These are phyloP conservation scores for Citrus trifoliata DNA, from an alignment of 345 rosid species.

Conservation along the genomic window DNA sequence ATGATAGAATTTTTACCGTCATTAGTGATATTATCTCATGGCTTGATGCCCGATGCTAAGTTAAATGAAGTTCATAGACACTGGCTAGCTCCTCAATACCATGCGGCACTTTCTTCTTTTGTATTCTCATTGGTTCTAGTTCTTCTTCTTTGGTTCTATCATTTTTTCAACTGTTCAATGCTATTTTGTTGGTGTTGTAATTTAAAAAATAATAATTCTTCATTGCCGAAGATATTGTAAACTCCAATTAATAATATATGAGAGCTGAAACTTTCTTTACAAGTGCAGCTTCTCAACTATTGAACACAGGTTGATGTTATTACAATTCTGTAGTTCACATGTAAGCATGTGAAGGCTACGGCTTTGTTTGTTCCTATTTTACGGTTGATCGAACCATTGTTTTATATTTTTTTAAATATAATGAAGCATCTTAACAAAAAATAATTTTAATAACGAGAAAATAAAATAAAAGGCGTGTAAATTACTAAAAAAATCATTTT, in stretches of 20 bases:
- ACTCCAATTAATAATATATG: neutral
- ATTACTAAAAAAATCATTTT: neutral
- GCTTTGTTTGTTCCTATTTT: neutral
- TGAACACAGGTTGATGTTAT: neutral
- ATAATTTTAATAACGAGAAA: neutral
- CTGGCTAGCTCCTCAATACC: neutral
- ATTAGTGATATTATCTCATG: constrained; percentile 64
- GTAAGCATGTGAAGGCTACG: too few species aligned
- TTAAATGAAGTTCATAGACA: constrained; percentile 10
- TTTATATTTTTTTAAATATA: too few species aligned
- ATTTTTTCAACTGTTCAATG: neutral
- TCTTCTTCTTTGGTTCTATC: neutral
- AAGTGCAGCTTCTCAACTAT: neutral
- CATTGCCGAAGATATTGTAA: neutral
- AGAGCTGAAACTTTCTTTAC: neutral
- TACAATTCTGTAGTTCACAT: too few species aligned
- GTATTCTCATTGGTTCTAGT: neutral
- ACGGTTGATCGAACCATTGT: neutral
- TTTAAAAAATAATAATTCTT: neutral
- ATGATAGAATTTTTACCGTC: constrained; percentile 53
- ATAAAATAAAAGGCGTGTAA: neutral
- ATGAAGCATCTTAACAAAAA: too few species aligned
- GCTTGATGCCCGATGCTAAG: constrained; percentile 56
- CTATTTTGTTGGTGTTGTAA: neutral
- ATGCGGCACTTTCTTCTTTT: neutral